phyloP scores from a whole-genome alignment of 2,329 filamentous ascomycete species.

The Beauveria sp. region DNA sequence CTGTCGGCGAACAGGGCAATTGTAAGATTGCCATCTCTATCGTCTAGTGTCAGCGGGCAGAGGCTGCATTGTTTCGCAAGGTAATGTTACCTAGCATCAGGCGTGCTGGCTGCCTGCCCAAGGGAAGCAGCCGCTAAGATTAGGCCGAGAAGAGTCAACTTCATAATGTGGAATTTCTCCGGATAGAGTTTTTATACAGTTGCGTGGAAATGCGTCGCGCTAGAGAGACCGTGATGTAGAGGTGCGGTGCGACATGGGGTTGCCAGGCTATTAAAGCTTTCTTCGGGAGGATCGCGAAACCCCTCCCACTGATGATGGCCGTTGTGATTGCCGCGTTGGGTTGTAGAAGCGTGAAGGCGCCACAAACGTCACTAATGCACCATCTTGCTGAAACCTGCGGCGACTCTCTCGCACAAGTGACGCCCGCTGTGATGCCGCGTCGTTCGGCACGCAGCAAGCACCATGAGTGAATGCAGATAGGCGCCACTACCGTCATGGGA shows the following conservation, averaged over 20 bases:
- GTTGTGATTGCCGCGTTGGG: neutral
- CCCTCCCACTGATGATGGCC: neutral
- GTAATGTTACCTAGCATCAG: neutral
- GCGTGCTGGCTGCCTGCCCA: neutral
- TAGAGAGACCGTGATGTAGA: neutral
- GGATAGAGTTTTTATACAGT: neutral
- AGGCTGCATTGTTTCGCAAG: neutral
- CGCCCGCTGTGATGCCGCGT: neutral
- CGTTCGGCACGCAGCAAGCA: no score
- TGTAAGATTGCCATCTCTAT: conserved; percentile 12
- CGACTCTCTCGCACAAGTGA: neutral
- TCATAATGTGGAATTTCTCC: neutral
- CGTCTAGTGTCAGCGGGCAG: neutral
- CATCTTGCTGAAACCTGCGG: neutral
- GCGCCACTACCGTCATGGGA: neutral
- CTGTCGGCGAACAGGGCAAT: conserved; percentile 12
- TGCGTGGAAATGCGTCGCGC: no score
- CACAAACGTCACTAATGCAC: neutral
- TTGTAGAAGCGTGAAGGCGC: neutral
- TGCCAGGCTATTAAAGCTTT: neutral
- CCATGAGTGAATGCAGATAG: neutral
- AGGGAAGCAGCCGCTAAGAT: neutral
- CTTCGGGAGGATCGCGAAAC: no score
- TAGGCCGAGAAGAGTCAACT: no score
- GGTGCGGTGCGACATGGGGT: neutral